Percentiles rank a stretch among this genome's conserved stretches.
phyloP scores from a whole-genome alignment of 257 asterid genomes.

The Capsicum pubescens region DNA sequence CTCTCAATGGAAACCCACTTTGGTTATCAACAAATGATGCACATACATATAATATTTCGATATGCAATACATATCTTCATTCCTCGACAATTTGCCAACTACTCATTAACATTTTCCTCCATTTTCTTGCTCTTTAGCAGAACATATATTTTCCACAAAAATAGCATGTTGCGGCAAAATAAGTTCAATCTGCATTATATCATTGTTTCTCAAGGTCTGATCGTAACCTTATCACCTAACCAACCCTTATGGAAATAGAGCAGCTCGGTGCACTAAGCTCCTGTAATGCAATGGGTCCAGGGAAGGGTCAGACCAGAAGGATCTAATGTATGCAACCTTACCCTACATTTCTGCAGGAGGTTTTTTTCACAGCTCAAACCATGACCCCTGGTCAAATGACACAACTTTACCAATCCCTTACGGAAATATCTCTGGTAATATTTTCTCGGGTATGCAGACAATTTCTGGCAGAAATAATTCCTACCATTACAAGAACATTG shows the following conservation, averaged over 20 bases:
- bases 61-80: background rate
- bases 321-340: background rate
- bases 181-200: background rate
- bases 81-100: background rate
- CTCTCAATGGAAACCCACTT: too few relatives aligned
- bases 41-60: background rate
- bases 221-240: background rate
- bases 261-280: background rate
- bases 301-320: background rate
- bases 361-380: background rate
- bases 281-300: background rate
- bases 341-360: background rate
- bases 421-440: background rate
- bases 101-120: background rate
- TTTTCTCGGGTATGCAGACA: background rate
- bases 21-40: too few relatives aligned
- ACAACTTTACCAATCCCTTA: background rate
- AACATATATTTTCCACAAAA: background rate
- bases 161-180: background rate
- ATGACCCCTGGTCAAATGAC: background rate
- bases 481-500: background rate
- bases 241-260: background rate
- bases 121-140: background rate
- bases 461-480: background rate
- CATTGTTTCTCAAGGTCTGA: slow-evolving; percentile 4